These are phyloP conservation scores for Purshia tridentata DNA, from an alignment of 306 rosid species.

Conservation along the genomic window DNA sequence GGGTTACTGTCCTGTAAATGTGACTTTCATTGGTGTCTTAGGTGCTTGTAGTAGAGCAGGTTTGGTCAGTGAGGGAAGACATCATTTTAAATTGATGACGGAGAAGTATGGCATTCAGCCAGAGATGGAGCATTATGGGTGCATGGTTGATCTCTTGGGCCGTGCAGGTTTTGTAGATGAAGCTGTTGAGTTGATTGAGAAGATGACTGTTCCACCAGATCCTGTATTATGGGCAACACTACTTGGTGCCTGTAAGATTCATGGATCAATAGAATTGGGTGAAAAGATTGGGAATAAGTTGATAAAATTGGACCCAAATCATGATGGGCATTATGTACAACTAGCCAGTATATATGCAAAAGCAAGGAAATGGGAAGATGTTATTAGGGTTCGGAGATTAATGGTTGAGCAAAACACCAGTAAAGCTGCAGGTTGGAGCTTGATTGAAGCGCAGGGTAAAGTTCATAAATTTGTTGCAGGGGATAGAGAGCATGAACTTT, in stretches of 20 bases:
- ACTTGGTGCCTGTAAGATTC: slow-evolving; percentile 66
- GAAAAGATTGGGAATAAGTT: slow-evolving; percentile 68
- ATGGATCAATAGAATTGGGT: slow-evolving; percentile 63
- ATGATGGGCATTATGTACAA: slow-evolving; percentile 81
- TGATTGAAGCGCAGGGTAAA: slow-evolving; percentile 67
- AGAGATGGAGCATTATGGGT: slow-evolving; percentile 89
- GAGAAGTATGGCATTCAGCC: slow-evolving; percentile 50
- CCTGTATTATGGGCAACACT: slow-evolving; percentile 75
- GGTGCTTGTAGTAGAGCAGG: slow-evolving; percentile 79
- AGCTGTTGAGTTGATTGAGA: slow-evolving; percentile 50
- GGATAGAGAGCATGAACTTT: slow-evolving; percentile 58
- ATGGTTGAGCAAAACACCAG: slow-evolving; percentile 45
- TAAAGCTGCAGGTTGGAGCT: slow-evolving; percentile 78
- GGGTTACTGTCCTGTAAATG: slow-evolving; percentile 53
- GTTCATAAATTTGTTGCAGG: slow-evolving; percentile 76
- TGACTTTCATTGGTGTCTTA: slow-evolving; percentile 70
- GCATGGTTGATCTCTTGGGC: slow-evolving; percentile 79
- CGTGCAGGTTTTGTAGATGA: slow-evolving; percentile 66
- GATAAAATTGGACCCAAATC: slow-evolving; percentile 65
- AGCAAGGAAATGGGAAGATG: slow-evolving; percentile 82
- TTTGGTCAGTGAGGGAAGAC: slow-evolving; percentile 55
- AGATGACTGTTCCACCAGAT: slow-evolving; percentile 52
- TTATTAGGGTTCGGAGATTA: slow-evolving; percentile 57
- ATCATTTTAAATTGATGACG: slow-evolving; percentile 57
- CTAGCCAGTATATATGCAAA: slow-evolving; percentile 66